Evolutionary conservation across 2,329 filamentous ascomycete genomes (phyloP), one percentile per base, ranked within the genome.

Genomic region (Diaporthe sp.): DNA sequence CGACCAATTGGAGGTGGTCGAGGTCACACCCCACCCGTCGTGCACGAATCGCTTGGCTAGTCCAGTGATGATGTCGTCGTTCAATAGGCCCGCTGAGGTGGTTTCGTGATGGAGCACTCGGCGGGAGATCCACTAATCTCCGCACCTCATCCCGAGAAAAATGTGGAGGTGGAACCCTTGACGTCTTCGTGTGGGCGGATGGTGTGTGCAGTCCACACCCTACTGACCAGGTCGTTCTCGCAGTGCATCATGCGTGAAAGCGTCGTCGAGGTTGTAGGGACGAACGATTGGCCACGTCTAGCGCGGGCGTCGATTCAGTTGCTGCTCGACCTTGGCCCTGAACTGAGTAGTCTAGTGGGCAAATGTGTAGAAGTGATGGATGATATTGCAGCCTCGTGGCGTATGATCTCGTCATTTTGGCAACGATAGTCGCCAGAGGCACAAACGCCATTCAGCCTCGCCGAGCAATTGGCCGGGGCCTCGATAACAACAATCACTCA

Each of bases 271-370:
- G 57, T 60, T 42, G 49, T 51, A 58, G 51, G 55, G 39, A 51
- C 34, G 72, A 37, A 22, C 73, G 72, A 76, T 76, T 76, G 75
- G 75, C 34, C 53, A 61, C 57, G 71, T 62, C 46, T 62, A 58
- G 62, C 74, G 74, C 71, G 71, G 71, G 46, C 44, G 8, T 71
- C 71, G 31, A 51, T 46, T 53, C 46, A 65, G 51, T 46, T 42
- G 37, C 28, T 13, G 51, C 37, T 49, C n/a, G 37, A 44, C 28
- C 28, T 51, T 46, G 62, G 17, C 34, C 46, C n/a, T 53, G 34
- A n/a, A 8, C 17, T n/a, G 42, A 34, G 42, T 15, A 46, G 42
- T 61, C 57, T 60, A n/a, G 25, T 31, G 28, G 46, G 9, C 34
- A 44, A 22, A 28, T 44, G 19, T 61, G 22, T 28, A 49, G 39